Percentiles rank a stretch among this genome's conserved stretches.
These are phyloP conservation scores for Piloderma croceum DNA, from an alignment of 768 basidiomycete species.

Conservation along the genomic window DNA sequence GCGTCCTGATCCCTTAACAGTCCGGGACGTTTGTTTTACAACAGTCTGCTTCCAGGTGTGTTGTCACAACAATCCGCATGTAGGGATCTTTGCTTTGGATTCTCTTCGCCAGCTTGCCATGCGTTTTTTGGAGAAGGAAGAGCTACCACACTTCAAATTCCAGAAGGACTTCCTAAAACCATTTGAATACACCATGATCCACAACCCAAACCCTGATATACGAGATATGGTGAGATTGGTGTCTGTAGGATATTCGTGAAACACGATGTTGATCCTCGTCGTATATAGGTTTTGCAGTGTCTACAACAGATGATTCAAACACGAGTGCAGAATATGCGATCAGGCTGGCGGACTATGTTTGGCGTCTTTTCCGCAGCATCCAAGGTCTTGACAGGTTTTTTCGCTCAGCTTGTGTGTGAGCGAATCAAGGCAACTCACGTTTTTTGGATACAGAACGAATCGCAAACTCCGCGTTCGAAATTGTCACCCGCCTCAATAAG, in stretches of 20 bases:
- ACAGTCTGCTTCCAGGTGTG: constrained; percentile 74
- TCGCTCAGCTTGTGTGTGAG: neutral
- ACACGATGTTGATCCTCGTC: constrained; percentile 5
- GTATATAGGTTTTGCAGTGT: constrained; percentile 82
- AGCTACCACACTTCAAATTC: constrained; percentile 96
- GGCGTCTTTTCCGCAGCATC: constrained; percentile 96
- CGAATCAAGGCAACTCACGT: too few relatives aligned
- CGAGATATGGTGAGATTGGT: constrained; percentile 77
- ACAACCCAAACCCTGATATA: constrained; percentile 93
- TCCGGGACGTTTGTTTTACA: constrained; percentile 6
- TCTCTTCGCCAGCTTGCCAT: constrained; percentile 94
- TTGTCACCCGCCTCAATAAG: constrained; percentile 85
- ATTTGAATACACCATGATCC: constrained; percentile 96
- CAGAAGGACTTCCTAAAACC: constrained; percentile 99
- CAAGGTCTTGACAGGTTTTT: constrained; percentile 76
- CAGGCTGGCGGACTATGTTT: constrained; percentile 99
- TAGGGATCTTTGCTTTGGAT: constrained; percentile 94
- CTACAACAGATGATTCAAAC: constrained; percentile 99
- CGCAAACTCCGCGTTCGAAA: constrained; percentile 90
- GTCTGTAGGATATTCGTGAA: neutral
- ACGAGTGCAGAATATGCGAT: constrained; percentile 88
- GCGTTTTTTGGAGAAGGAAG: constrained; percentile 98
- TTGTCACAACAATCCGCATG: constrained; percentile 95
- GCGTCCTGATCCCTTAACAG: constrained; percentile 13
- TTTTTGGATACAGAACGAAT: constrained; percentile 58